A percentile compares a stretch with the other conserved stretches of the same genome.
Conservation (phyloP, 305 asterid genomes). For the Plantago lanceolata region DNA sequence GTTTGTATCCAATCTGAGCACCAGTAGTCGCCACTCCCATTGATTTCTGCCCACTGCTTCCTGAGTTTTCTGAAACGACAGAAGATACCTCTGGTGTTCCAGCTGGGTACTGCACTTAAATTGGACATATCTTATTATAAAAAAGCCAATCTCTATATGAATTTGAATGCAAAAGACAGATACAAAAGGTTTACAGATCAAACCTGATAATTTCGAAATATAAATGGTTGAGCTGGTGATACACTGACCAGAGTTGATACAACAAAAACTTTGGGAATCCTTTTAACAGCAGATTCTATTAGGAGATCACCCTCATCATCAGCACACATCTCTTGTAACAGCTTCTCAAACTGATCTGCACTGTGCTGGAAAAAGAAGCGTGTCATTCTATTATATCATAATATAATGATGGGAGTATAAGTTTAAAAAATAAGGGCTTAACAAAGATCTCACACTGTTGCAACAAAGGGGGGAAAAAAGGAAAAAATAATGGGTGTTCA, state of each 20-base stretch:
- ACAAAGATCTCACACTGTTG: conserved; percentile 18
- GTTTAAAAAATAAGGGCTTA: too few species aligned
- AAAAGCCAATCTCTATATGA: background rate
- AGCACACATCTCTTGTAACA: conserved; percentile 93
- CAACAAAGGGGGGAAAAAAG: background rate
- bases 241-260: conserved; percentile 94
- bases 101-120: conserved; percentile 77
- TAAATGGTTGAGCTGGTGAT: conserved; percentile 95
- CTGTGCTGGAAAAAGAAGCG: conserved; percentile 82
- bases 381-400: conserved; percentile 26
- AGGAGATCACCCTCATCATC: conserved; percentile 98
- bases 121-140: conserved; percentile 18
- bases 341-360: conserved; percentile 96
- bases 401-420: too few species aligned
- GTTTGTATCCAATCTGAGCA: conserved; percentile 73
- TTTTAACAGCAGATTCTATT: conserved; percentile 90
- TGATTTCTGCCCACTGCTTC: conserved; percentile 41
- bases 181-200: conserved; percentile 7
- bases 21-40: conserved; percentile 61
- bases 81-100: conserved; percentile 88
- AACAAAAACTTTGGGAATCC: conserved; percentile 90
- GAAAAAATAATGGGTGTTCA: conserved; percentile 4
- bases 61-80: conserved; percentile 59
- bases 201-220: conserved; percentile 99
- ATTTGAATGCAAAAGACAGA: background rate